Base-by-base conservation (phyloP, 1,284 basidiomycete species). In the Cryptococcus neoformans region DNA sequence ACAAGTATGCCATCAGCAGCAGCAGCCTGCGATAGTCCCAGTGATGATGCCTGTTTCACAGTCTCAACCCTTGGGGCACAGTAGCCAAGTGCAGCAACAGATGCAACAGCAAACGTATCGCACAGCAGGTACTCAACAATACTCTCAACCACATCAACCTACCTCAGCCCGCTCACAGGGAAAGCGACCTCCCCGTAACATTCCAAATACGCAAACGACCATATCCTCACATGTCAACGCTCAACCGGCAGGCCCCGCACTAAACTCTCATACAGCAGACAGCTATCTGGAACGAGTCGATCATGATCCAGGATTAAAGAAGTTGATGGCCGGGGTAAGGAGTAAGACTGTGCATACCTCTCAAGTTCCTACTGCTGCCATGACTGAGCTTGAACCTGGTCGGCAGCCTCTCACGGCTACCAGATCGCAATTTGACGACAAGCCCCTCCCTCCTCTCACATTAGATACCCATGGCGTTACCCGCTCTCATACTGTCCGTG, bases 271-370 rank as follows among this genome's bases (percentile, higher is more conserved):
- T 21, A 56, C 64, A 6, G 71, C 71, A 3, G 72, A 73, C 14
- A 65, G 65, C 3, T 74, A 73, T 42, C 64, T 76, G 0, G 74
- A 73, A 11, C 56, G 68, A 16, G 62, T 72, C 0, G 70, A 73
- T 9, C 60, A 71, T 49, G 70, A 74, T 54, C 66, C 67, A 0
- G 44, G 56, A n/a, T 16, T 75, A 37, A 65, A 74, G 54, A 46
- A 54, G 9, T 66, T 75, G 64, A 66, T 74, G 16, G 36, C 44
- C 16, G 67, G 68, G 3, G 66, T 67, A 4, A 64, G 56, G 10
- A 51, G 56, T 9, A 67, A 62, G 50, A 67, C 68, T 9, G 51
- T 72, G 9, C 68, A 66, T 45, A 62, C 67, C 6, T 58, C 59
- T 1, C 54, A 42, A 28, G 59, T 58, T 5, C 58, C 59, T 17